These are phyloP conservation scores for Limnomonas spitsbergensis DNA, from an alignment of 139 green algal genomes.

Conservation along the genomic window DNA sequence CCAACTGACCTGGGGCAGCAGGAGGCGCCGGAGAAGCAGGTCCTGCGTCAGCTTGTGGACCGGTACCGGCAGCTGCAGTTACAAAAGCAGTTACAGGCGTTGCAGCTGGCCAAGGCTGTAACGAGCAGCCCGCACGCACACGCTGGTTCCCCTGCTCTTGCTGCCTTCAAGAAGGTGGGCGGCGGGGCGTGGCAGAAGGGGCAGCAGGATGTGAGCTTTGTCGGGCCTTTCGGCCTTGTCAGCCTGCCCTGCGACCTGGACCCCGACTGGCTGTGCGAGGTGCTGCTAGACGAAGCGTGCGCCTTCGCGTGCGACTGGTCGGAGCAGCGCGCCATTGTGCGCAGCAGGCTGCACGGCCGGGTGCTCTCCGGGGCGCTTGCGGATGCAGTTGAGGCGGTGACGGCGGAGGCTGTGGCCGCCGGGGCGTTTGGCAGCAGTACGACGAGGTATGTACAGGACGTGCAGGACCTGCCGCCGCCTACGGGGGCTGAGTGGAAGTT, in stretches of 20 bases:
- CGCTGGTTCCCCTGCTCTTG: too few species aligned
- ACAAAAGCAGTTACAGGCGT: constrained; percentile 16
- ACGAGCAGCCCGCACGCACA: too few species aligned
- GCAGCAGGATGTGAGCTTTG: constrained; percentile 28
- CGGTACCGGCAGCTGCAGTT: constrained; percentile 14
- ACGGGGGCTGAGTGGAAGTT: constrained; percentile 18
- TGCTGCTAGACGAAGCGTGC: constrained; percentile 42
- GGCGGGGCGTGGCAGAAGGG: background rate
- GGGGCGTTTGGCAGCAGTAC: constrained; percentile 62
- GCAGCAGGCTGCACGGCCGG: constrained; percentile 43
- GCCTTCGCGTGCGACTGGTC: constrained; percentile 73
- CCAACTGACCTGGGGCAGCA: too few species aligned
- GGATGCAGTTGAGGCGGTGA: constrained; percentile 43
- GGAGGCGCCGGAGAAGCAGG: background rate
- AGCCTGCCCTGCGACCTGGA: constrained; percentile 28
- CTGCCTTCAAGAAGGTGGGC: too few species aligned
- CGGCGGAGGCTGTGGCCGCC: constrained; percentile 39
- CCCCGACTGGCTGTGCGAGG: constrained; percentile 29
- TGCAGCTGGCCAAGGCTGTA: background rate
- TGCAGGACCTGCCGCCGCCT: background rate
- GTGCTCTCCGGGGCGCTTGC: constrained; percentile 30
- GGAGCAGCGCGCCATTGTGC: constrained; percentile 59
- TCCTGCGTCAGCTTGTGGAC: constrained; percentile 6
- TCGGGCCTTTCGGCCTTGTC: constrained; percentile 49
- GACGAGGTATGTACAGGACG: constrained; percentile 47